Base-by-base conservation (phyloP, 805 yeast genomes). In the Diddensiella transvaalensis region DNA sequence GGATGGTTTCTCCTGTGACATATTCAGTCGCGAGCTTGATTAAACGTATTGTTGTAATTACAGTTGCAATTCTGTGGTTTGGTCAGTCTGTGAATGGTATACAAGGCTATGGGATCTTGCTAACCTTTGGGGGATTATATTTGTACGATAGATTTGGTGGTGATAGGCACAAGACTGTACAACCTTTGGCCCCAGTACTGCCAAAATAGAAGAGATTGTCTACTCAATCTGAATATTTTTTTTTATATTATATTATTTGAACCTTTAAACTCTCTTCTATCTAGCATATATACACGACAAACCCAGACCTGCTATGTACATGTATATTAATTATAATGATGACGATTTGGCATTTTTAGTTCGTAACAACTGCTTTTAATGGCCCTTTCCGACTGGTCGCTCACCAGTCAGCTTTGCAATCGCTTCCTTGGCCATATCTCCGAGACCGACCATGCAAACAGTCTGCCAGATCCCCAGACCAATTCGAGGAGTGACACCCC, bases 391-490 rank as follows among this genome's bases (percentile, higher is more conserved):
- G 40, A 59, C 72, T 39, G 85, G 84, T 40, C 57, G 63, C 56
- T 80, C 80, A 45, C 86, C 86, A 3, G 87, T 80, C 51, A 82
- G 47, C 49, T 68, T 74, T 26, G 76, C 87, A 44, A 84, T 84
- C 48, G 75, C 73, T 48, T 83, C 88, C 66, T 80, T 84, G 29
- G 89, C 89, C 69, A 89, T 87, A 64, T 93, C 99, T 67, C 98
- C 99, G 58, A 93, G 81, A 10, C 96, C 96, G 51, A 91, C 98
- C 98, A 91, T 91, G 68, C 95, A 91, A 40, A 91, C 88, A 2
- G 98, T 91, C 75, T 93, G 99, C 97, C 98, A 93, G 54, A 91
- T 84, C 61, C 98, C 95, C 56, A 93, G 78, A 48, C 96, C 97
- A 58, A 93, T 80, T 77, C 99, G 85, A 59, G 99, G 98, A 13